Evolutionary conservation across 148 eudicot species (phyloP).

Genomic region (Vaccinium myrtillus): DNA sequence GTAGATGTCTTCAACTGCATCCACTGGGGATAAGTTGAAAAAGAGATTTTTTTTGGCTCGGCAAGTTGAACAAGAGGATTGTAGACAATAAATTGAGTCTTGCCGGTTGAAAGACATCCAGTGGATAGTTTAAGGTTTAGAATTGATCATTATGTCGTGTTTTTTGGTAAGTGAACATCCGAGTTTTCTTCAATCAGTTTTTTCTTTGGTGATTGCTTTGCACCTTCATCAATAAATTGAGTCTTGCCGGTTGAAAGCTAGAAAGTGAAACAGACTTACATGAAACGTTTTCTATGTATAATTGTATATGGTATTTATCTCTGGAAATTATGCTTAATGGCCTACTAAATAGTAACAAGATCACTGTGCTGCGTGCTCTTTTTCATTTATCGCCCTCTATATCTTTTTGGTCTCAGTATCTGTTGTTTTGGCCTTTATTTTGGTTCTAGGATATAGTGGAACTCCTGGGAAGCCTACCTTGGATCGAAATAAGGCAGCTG

Average conservation of each 20-base stretch:
- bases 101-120: neutral
- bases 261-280: neutral
- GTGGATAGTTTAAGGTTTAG: neutral
- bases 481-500: constrained; percentile 16
- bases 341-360: neutral
- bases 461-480: constrained; percentile 30
- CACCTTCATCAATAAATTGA: too few relatives aligned
- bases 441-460: constrained; percentile 29
- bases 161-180: neutral
- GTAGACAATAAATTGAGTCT: neutral
- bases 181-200: neutral
- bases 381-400: neutral
- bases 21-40: neutral
- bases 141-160: neutral
- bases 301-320: neutral
- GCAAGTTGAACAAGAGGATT: neutral
- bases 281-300: neutral
- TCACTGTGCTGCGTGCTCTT: neutral
- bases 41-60: neutral
- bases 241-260: constrained; percentile 7
- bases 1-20: constrained; percentile 2
- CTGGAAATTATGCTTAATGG: neutral
- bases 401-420: neutral
- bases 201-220: neutral
- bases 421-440: constrained; percentile 7